Base-by-base conservation (phyloP, 495 filamentous ascomycete genomes). In the Podospora pseudopauciseta region DNA sequence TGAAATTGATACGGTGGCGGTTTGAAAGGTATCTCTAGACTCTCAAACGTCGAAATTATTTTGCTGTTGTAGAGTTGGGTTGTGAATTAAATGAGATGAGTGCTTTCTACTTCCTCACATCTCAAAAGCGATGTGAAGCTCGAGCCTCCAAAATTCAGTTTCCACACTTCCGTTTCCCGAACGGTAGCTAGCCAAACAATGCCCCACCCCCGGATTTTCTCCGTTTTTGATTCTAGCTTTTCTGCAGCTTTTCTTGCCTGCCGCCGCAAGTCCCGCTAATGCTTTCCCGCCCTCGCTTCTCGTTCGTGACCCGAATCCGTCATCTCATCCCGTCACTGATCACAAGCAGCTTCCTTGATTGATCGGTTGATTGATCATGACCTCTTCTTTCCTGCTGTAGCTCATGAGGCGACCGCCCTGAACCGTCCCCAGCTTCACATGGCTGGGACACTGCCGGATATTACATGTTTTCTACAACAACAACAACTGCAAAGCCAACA, bases 351-450 rank as follows among this genome's bases (percentile, higher is more conserved):
- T 53, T 53, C 2, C 16, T 15, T 15, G 32, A 61, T 19, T 30
- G 59, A 49, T 11, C 7, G 30, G 6, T 32, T 7, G 30, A 32
- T 32, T 32, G 30, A 32, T 32, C 30, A 32, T 32, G 30, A 32
- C 30, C 2, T 4, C 30, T 32, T 39, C 30, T 32, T 39, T 61
- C 44, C 49, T 65, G 26, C 15, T 32, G 65, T 18, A 68, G 56
- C 72, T 66, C 60, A 77, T 77, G 75, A 72, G 69, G 68, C 61
- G 64, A 60, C 71, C 71, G 49, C 66, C 70, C 53, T 72, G 65
- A 49, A 70, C 16, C 30, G 60, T 67, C 68, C 70, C 67, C 72
- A 70, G 72, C 72, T 74, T 63, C 65, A 72, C 71, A 70, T 72
- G 70, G 75, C 70, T 73, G 73, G 71, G 4, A 18, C 20, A 61